Conservation (phyloP, 1,284 basidiomycete species). For the Inonotus hispidus region DNA sequence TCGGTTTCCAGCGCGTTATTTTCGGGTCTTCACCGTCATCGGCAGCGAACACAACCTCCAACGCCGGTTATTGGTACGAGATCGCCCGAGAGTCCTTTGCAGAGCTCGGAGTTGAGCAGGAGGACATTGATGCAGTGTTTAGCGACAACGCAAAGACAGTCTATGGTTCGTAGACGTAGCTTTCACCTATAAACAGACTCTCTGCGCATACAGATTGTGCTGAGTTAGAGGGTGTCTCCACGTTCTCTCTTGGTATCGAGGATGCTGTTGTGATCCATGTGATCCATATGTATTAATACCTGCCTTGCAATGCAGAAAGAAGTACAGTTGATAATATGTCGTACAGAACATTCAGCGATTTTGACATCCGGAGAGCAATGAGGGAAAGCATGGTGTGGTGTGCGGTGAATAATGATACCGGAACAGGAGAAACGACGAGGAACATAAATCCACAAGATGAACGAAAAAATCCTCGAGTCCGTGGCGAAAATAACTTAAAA, state of each 20-base stretch:
- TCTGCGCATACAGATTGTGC: no score
- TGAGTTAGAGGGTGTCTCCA: no score
- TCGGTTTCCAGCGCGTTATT: slow-evolving; percentile 51
- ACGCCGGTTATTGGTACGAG: slow-evolving; percentile 72
- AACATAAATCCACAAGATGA: not conserved
- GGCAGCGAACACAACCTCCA: slow-evolving; percentile 40
- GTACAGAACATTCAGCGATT: not conserved
- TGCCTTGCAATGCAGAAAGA: not conserved
- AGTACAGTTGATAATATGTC: not conserved
- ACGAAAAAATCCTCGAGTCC: not conserved
- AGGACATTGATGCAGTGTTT: slow-evolving; percentile 72
- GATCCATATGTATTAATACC: not conserved
- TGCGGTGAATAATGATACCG: not conserved
- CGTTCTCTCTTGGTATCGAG: not conserved
- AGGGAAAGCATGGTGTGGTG: not conserved
- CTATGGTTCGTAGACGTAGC: slow-evolving; percentile 36
- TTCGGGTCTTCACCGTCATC: slow-evolving; percentile 47
- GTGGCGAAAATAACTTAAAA: not conserved
- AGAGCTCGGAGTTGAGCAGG: slow-evolving; percentile 79
- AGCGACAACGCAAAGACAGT: slow-evolving; percentile 57
- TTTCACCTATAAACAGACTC: not conserved
- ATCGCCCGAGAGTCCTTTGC: slow-evolving; percentile 73
- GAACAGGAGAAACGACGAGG: no score
- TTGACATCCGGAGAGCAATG: not conserved
- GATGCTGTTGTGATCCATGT: not conserved